Evolutionary conservation across 352 stramenopile species (phyloP), one percentile per base, ranked within the genome.

Genomic region (Aphanomyces astaci): DNA sequence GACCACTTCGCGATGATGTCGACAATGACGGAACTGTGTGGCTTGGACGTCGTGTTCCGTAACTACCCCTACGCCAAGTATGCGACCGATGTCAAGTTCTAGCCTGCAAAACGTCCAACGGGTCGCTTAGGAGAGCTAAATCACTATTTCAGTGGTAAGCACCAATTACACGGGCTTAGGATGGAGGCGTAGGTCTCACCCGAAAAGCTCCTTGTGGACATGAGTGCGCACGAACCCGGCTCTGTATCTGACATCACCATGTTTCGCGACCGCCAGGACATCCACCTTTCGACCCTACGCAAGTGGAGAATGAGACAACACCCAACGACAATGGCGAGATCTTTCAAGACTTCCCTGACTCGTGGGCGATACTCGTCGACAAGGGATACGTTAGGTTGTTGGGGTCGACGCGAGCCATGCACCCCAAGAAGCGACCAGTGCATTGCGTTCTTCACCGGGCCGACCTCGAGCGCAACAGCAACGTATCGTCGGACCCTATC

Each of bases 61-160:
- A 32, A 60, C 52, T 60, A 33, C 24, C 3, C 52, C 24, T 60
- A 60, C 30, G 52, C 52, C n/a, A n/a, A n/a, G n/a, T n/a, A n/a
- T n/a, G n/a, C n/a, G n/a, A n/a, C n/a, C n/a, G n/a, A n/a, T n/a
- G n/a, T n/a, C n/a, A n/a, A n/a, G n/a, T n/a, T n/a, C n/a, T n/a
- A n/a, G n/a, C n/a, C n/a, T n/a, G n/a, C n/a, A n/a, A n/a, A n/a
- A n/a, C n/a, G n/a, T n/a, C n/a, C n/a, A n/a, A n/a, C n/a, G n/a
- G n/a, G n/a, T 13, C 32, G 9, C 15, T 2, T 60, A 40, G 15
- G 30, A 13, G 7, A 2, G 39, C 9, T 17, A 10, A 60, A 60
- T n/a, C n/a, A n/a, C n/a, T n/a, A n/a, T n/a, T n/a, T n/a, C n/a
- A n/a, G n/a, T n/a, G n/a, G n/a, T n/a, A n/a, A n/a, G n/a, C n/a